A percentile compares a stretch with the other conserved stretches of the same genome.
Evolutionary conservation across 257 asterid species (phyloP).

Genomic region (Solanum lignicaule): DNA sequence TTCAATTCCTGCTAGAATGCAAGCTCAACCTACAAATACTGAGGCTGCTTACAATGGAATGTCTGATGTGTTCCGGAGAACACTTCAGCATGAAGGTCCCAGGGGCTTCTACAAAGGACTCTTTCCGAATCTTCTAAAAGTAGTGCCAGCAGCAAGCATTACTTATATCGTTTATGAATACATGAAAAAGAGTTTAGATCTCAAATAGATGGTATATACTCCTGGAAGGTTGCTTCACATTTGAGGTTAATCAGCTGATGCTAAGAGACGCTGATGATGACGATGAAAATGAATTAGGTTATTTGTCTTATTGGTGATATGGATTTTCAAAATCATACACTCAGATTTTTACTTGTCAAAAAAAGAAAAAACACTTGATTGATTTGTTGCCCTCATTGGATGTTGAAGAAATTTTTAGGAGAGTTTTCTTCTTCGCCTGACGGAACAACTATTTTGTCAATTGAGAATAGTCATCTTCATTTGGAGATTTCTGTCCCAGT

Average conservation of each 20-base stretch:
- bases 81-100: slow-evolving; percentile 54
- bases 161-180: slow-evolving; percentile 87
- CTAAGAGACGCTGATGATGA: slow-evolving; percentile 18
- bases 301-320: slow-evolving; percentile 18
- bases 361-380: neutral
- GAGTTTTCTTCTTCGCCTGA: neutral
- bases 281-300: slow-evolving; percentile 24
- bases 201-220: slow-evolving; percentile 30
- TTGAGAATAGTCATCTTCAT: slow-evolving; percentile 6
- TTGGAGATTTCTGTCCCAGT: slow-evolving; percentile 16
- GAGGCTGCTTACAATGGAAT: slow-evolving; percentile 42
- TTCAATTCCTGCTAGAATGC: slow-evolving; percentile 58
- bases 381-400: slow-evolving; percentile 25
- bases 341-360: slow-evolving; percentile 5
- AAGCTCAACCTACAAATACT: slow-evolving; percentile 46
- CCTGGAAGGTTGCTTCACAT: neutral
- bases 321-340: slow-evolving; percentile 26
- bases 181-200: slow-evolving; percentile 79
- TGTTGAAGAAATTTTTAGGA: neutral
- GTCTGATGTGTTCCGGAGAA: slow-evolving; percentile 67
- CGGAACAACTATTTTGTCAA: slow-evolving; percentile 23
- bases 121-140: slow-evolving; percentile 89
- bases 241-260: neutral
- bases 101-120: slow-evolving; percentile 94
- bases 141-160: slow-evolving; percentile 93